A percentile compares a stretch with the other conserved stretches of the same genome.
phyloP scores from a whole-genome alignment of 2,329 filamentous ascomycete species.

The Cadophora malorum region DNA sequence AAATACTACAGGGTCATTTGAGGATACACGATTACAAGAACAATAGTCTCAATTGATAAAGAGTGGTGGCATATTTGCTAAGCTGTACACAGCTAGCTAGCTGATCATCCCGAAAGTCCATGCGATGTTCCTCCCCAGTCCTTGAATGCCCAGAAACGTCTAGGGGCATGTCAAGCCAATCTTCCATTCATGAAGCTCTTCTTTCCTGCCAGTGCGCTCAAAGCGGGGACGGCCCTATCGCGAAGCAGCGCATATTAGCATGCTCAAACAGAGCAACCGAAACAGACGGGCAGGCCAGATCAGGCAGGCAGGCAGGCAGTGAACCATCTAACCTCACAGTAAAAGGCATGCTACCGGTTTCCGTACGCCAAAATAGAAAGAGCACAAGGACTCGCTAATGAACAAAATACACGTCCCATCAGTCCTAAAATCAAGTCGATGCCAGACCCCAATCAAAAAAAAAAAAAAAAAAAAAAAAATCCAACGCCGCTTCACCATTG shows the following conservation, averaged over 20 bases:
- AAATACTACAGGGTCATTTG: too few species aligned
- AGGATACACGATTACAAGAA: not conserved
- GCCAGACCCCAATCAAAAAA: not conserved
- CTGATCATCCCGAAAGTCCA: not conserved
- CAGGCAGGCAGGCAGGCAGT: not conserved
- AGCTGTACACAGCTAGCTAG: not conserved
- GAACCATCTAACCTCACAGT: too few species aligned
- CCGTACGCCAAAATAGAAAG: constrained; percentile 3
- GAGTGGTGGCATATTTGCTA: constrained; percentile 12
- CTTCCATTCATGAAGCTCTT: not conserved
- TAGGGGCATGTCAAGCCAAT: not conserved
- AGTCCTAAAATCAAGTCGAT: not conserved
- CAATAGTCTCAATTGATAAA: not conserved
- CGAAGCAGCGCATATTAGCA: not conserved
- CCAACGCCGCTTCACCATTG: constrained; percentile 4
- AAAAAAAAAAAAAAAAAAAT: too few species aligned
- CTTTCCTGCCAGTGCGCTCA: not conserved
- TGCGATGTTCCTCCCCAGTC: not conserved
- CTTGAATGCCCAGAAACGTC: not conserved
- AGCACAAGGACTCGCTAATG: not conserved
- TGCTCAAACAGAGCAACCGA: not conserved
- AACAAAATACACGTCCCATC: not conserved
- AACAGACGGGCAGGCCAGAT: not conserved
- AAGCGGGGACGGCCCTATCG: not conserved
- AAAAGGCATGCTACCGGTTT: not conserved